Conservation (phyloP, 768 basidiomycete species). For the Lepiota brunneoincarnata region DNA sequence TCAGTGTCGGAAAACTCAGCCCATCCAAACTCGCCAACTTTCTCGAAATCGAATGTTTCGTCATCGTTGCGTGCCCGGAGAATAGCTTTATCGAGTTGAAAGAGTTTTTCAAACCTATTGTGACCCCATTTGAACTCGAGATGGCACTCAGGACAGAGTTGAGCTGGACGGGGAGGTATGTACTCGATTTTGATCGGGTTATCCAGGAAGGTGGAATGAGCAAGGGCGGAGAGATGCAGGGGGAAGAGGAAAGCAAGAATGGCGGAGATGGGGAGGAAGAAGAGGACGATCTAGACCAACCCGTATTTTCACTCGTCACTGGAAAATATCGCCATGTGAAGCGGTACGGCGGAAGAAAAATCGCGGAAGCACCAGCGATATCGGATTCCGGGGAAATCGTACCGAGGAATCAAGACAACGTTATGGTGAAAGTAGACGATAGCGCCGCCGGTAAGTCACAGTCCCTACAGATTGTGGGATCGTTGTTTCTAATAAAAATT, state of each 20-base stretch:
- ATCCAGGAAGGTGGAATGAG: conserved; percentile 27
- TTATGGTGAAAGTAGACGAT: conserved; percentile 52
- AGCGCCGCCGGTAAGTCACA: conserved; percentile 70
- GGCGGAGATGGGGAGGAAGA: conserved; percentile 22
- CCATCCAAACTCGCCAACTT: conserved; percentile 96
- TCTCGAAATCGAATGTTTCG: conserved; percentile 93
- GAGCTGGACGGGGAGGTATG: conserved; percentile 75
- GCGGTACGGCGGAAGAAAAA: conserved; percentile 46
- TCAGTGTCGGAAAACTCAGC: conserved; percentile 93
- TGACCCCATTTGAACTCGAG: conserved; percentile 91
- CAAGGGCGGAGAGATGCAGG: neutral
- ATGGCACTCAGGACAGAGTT: conserved; percentile 71
- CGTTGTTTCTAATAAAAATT: neutral
- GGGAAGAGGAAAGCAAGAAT: neutral
- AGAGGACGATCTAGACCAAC: conserved; percentile 62
- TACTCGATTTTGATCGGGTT: conserved; percentile 71
- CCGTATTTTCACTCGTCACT: conserved; percentile 82
- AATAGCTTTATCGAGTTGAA: conserved; percentile 81
- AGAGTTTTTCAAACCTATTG: conserved; percentile 89
- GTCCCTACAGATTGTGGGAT: too few relatives aligned
- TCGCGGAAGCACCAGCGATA: neutral
- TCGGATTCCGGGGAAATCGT: conserved; percentile 39
- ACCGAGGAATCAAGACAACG: conserved; percentile 60
- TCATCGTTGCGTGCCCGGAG: conserved; percentile 92
- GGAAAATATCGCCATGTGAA: conserved; percentile 83